Conservation (phyloP, 169 alveolate genomes). For the Amoebophrya sp. region DNA sequence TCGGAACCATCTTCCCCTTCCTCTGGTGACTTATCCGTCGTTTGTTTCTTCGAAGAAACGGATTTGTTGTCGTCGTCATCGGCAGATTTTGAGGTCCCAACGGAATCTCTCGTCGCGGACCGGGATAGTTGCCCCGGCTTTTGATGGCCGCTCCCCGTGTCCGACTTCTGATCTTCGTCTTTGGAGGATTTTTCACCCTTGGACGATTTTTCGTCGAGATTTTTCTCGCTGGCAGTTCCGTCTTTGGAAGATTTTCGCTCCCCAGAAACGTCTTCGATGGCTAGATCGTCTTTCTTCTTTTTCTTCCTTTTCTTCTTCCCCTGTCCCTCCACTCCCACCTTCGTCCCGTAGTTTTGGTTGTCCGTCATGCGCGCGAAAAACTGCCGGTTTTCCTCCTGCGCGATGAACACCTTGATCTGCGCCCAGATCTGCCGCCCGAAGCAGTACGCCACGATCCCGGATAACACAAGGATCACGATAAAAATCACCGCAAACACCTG, state of each 20-base stretch:
- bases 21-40: neutral
- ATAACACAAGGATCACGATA: neutral
- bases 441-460: neutral
- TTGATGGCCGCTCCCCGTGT: too few relatives aligned
- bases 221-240: too few relatives aligned
- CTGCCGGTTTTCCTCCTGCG: constrained; percentile 14
- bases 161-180: too few relatives aligned
- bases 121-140: too few relatives aligned
- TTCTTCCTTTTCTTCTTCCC: neutral
- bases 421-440: neutral
- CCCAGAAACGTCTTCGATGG: too few relatives aligned
- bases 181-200: too few relatives aligned
- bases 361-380: neutral
- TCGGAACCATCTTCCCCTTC: neutral
- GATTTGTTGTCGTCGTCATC: neutral
- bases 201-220: too few relatives aligned
- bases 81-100: too few relatives aligned
- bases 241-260: too few relatives aligned
- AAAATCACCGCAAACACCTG: neutral
- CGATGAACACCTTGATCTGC: neutral
- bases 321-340: neutral
- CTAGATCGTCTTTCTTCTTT: neutral
- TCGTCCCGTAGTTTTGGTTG: neutral
- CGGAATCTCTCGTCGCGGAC: too few relatives aligned
- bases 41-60: neutral